Evolutionary conservation across 2,329 filamentous ascomycete species (phyloP), one percentile per base, ranked within the genome.

Genomic region (Cladosporium sphaerospermum): DNA sequence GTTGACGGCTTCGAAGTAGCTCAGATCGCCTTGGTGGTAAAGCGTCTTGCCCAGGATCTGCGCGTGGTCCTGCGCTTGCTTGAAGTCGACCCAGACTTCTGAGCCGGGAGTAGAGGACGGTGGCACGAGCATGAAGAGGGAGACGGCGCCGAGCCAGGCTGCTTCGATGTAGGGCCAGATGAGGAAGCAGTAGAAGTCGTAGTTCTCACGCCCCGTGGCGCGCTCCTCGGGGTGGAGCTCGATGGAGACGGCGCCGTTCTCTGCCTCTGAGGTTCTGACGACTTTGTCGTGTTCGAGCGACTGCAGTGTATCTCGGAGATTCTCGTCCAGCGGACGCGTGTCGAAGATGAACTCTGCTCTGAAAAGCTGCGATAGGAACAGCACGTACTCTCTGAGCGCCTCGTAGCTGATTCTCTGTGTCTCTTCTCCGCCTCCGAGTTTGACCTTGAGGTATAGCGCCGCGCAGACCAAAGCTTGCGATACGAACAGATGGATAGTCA

Each of bases 111-210:
- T 54, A 8, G 51, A 55, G 43, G 39, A 33, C 0, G 89, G 89
- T 1, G 91, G 90, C 0, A 88, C 86, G 11, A 97, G 78, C 42
- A 92, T 91, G 75, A 96, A 85, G 0, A 97, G 76, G 0, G 88
- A 89, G 0, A 97, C 86, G 0, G 90, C 87, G 9, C 89, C 91
- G 1, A 99, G 79, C 93, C 93, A 99, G 49, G 82, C 86, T 0
- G 91, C 87, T 70, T 99, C 93, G 60, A 97, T 91, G 62, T 99
- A 99, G 0, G 93, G 93, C 93, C 93, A 99, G 58, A 99, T 89
- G 16, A 99, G 74, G 77, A 97, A 99, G 73, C 92, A 97, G 73
- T 97, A 97, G 71, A 99, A 99, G 67, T 99, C 93, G 64, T 88
- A 99, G 64, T 96, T 97, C 70, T 99, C 93, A 36, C 92, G 78